Evolutionary conservation across 305 asterid genomes (phyloP).

Genomic region (Solanum hybrid): DNA sequence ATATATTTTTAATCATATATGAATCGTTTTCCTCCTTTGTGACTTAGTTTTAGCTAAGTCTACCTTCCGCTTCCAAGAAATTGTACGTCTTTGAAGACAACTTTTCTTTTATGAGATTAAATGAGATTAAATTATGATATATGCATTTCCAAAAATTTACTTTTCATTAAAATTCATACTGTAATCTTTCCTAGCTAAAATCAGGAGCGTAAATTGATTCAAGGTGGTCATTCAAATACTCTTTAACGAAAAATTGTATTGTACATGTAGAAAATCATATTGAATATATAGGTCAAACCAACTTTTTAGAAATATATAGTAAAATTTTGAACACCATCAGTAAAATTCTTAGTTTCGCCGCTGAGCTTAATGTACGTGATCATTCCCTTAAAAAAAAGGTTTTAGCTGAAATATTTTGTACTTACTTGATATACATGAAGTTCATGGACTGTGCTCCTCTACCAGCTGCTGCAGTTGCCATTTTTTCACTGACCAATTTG

Average conservation of each 20-base stretch:
- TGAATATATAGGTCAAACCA: background rate
- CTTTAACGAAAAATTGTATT: too few species aligned
- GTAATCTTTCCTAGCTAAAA: background rate
- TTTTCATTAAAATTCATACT: background rate
- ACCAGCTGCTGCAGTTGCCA: conserved; percentile 57
- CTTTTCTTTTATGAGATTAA: background rate
- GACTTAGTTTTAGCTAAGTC: background rate
- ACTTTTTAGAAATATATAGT: background rate
- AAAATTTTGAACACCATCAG: background rate
- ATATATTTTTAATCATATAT: background rate
- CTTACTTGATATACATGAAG: conserved; percentile 56
- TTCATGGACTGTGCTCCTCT: conserved; percentile 60
- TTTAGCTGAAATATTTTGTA: background rate
- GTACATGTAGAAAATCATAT: background rate
- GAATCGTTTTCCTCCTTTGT: background rate
- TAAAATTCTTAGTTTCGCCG: background rate
- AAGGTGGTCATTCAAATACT: background rate
- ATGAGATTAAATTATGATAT: background rate
- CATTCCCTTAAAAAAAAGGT: background rate
- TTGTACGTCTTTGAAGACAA: background rate
- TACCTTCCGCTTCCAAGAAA: background rate
- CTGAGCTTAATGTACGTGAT: background rate
- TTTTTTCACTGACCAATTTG: conserved; percentile 6
- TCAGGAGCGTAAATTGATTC: background rate
- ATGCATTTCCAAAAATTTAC: background rate